Evolutionary conservation across 331 rosid genomes (phyloP).

Genomic region (Telfairia occidentalis): DNA sequence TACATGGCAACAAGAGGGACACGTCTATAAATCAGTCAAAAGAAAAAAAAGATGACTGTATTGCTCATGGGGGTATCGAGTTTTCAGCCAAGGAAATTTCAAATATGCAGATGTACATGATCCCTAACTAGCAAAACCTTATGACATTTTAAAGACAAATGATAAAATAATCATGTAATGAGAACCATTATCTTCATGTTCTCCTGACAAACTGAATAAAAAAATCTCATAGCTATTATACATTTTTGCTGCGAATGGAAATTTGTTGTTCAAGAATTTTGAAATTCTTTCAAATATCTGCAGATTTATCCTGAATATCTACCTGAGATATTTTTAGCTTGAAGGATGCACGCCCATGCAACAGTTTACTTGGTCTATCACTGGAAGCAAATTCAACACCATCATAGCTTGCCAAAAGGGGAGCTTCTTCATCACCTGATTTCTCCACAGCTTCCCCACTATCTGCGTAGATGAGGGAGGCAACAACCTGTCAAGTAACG

Average conservation of each 20-base stretch:
- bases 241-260: neutral
- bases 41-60: neutral
- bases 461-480: conserved; percentile 70
- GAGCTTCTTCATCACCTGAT: conserved; percentile 73
- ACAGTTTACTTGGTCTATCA: conserved; percentile 58
- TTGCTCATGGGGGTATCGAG: neutral
- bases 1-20: neutral
- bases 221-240: neutral
- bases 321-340: conserved; percentile 98
- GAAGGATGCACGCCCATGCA: conserved; percentile 84
- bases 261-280: neutral
- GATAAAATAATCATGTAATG: neutral
- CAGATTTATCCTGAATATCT: conserved; percentile 4
- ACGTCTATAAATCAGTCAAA: neutral
- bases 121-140: neutral
- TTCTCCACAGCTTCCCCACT: conserved; percentile 60
- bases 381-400: conserved; percentile 63
- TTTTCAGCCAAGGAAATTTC: neutral
- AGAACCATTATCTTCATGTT: neutral
- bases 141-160: neutral
- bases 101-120: neutral
- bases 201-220: neutral
- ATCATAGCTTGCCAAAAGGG: conserved; percentile 66
- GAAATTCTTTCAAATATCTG: neutral
- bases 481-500: conserved; percentile 48